Percentiles rank a stretch among this genome's conserved stretches.
Conservation (phyloP, 2,329 filamentous ascomycete species). For the Chaetothyriales sp. region DNA sequence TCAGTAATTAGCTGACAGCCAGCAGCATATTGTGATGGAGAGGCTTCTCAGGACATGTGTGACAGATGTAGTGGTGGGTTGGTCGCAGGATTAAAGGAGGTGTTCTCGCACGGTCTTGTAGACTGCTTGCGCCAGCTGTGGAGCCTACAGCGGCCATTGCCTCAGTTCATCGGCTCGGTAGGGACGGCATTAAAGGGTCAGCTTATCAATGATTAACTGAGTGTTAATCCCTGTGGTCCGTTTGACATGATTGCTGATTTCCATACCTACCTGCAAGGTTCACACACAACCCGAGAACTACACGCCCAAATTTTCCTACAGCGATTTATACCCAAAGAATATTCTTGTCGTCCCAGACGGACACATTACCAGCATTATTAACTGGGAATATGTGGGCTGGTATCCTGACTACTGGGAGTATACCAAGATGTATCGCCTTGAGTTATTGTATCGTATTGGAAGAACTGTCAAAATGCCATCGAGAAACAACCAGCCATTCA, state of each 20-base stretch:
- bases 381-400: conserved; percentile 19
- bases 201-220: neutral
- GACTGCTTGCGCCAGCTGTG: neutral
- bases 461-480: neutral
- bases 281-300: neutral
- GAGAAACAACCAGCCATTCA: neutral
- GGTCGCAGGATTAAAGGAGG: neutral
- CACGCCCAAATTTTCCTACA: conserved; percentile 10
- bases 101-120: neutral
- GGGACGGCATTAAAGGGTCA: neutral
- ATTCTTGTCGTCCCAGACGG: conserved; percentile 13
- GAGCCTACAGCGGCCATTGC: neutral
- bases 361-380: conserved; percentile 15
- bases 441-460: neutral
- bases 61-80: neutral
- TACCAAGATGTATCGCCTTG: conserved; percentile 12
- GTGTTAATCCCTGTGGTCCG: neutral
- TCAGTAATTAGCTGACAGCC: neutral
- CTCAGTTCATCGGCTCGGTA: neutral
- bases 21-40: neutral
- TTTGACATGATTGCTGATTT: neutral
- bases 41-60: neutral
- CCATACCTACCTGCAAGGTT: neutral
- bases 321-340: conserved; percentile 17
- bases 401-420: conserved; percentile 20